These are phyloP conservation scores for Carex cristatella DNA, from an alignment of 176 grass and related monocot genomes.

Conservation along the genomic window DNA sequence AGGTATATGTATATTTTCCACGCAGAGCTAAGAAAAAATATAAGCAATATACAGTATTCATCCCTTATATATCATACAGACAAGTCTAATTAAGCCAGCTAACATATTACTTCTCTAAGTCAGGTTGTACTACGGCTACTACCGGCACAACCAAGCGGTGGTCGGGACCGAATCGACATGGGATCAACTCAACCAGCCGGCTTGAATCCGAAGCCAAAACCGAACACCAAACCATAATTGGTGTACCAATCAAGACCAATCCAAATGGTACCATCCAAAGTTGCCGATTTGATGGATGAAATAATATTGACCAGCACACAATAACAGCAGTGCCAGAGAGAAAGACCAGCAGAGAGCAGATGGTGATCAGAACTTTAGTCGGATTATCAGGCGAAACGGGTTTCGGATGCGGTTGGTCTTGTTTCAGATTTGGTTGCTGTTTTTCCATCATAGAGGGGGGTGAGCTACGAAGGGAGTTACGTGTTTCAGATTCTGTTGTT, in stretches of 20 bases:
- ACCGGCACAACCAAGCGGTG: neutral
- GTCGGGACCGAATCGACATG: neutral
- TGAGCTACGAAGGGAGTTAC: neutral
- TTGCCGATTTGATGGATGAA: constrained; percentile 53
- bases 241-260: constrained; percentile 60
- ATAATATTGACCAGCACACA: constrained; percentile 52
- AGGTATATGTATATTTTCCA: neutral
- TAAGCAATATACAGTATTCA: constrained; percentile 1
- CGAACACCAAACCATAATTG: constrained; percentile 44
- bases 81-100: neutral
- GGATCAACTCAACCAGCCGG: neutral
- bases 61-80: neutral
- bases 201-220: constrained; percentile 32
- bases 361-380: neutral
- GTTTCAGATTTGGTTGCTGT: neutral
- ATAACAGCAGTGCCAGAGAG: constrained; percentile 39
- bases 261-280: constrained; percentile 87
- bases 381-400: neutral
- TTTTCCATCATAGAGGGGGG: neutral
- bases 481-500: neutral
- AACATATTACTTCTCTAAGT: constrained; percentile 30
- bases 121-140: neutral
- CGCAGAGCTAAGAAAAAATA: neutral
- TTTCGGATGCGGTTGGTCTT: neutral
- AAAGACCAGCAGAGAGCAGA: constrained; percentile 10